A percentile compares a stretch with the other conserved stretches of the same genome.
Evolutionary conservation across 257 asterid species (phyloP).

Genomic region (Plantago major): DNA sequence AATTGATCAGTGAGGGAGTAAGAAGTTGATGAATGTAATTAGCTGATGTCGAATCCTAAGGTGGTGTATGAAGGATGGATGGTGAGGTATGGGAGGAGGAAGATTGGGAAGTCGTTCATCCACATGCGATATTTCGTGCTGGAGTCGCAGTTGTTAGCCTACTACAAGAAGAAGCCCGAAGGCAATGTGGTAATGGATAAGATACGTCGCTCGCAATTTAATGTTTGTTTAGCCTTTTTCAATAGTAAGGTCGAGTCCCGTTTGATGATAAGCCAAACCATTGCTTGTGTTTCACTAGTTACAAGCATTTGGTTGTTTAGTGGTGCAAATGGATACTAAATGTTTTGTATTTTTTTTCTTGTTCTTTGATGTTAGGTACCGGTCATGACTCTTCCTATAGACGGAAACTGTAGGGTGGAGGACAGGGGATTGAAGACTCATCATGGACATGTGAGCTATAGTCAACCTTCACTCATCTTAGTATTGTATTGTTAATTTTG

Average conservation of each 20-base stretch:
- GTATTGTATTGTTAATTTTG: conserved; percentile 11
- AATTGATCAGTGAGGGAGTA: too few relatives aligned
- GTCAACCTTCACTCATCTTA: conserved; percentile 10
- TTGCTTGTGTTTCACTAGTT: conserved; percentile 10
- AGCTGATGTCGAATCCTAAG: conserved; percentile 55
- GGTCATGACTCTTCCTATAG: conserved; percentile 81
- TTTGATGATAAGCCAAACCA: neutral
- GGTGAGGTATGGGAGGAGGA: conserved; percentile 98
- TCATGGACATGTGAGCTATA: conserved; percentile 88
- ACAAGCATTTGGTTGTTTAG: conserved; percentile 6
- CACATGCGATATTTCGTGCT: conserved; percentile 97
- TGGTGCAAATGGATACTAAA: conserved; percentile 3
- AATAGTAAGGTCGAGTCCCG: too few relatives aligned
- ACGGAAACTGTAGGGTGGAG: conserved; percentile 97
- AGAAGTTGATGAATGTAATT: too few relatives aligned
- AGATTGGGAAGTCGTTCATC: conserved; percentile 88
- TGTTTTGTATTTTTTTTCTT: conserved; percentile 3
- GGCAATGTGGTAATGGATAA: conserved; percentile 61
- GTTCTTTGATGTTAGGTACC: conserved; percentile 58
- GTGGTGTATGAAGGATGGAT: conserved; percentile 98
- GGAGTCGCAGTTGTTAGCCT: conserved; percentile 81
- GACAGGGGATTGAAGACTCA: conserved; percentile 97
- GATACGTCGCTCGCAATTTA: too few relatives aligned
- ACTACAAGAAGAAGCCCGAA: conserved; percentile 96
- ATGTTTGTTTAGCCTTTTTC: neutral